phyloP scores from a whole-genome alignment of 192 early-diverging fungal genomes.

The Oehlia diaphana region DNA sequence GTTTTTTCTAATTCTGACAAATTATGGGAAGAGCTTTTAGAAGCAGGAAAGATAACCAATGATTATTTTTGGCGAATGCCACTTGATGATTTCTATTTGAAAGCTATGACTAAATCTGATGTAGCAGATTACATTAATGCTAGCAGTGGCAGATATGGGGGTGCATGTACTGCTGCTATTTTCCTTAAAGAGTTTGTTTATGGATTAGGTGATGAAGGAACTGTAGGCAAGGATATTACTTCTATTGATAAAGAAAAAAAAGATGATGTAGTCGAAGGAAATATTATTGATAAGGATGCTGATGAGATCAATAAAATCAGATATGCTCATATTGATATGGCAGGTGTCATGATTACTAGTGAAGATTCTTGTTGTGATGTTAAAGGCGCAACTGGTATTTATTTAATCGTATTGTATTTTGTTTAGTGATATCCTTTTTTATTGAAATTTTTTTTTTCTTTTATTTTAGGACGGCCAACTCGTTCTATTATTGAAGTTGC shows the following conservation, averaged over 20 bases:
- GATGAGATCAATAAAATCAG: slow-evolving; percentile 40
- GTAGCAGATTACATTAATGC: slow-evolving; percentile 86
- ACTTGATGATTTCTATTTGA: slow-evolving; percentile 69
- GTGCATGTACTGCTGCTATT: slow-evolving; percentile 85
- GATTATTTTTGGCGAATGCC: slow-evolving; percentile 97
- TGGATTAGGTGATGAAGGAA: slow-evolving; percentile 39
- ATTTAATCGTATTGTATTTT: too few relatives aligned
- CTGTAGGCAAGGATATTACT: too few relatives aligned
- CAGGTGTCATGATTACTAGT: slow-evolving; percentile 79
- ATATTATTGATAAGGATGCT: slow-evolving; percentile 32
- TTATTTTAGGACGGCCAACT: too few relatives aligned
- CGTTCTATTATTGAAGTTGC: too few relatives aligned
- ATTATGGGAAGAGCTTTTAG: slow-evolving; percentile 73
- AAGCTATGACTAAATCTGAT: slow-evolving; percentile 70
- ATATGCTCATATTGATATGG: slow-evolving; percentile 87
- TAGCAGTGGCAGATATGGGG: slow-evolving; percentile 75
- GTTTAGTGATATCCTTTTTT: too few relatives aligned
- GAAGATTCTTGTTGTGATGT: slow-evolving; percentile 58
- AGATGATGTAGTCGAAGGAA: slow-evolving; percentile 48
- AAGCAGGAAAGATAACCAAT: slow-evolving; percentile 60
- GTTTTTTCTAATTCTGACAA: slow-evolving; percentile 79
- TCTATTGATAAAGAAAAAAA: slow-evolving; percentile 40
- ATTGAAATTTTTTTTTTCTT: too few relatives aligned
- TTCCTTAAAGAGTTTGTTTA: slow-evolving; percentile 87
- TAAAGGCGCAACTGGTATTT: slow-evolving; percentile 75